Conservation (phyloP, 2,329 filamentous ascomycete genomes). For the Penicillium crustosum region DNA sequence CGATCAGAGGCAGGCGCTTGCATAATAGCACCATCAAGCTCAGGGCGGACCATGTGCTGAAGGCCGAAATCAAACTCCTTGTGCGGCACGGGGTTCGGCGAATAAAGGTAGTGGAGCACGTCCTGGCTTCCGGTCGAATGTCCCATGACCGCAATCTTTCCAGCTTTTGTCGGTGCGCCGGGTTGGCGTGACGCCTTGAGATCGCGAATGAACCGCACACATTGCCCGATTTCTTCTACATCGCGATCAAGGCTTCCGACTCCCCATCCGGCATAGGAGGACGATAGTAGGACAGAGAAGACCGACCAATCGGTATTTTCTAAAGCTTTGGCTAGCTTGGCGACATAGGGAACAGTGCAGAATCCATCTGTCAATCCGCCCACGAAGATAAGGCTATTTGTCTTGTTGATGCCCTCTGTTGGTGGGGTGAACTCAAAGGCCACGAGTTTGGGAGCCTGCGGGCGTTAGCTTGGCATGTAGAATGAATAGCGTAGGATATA, state of each 20-base stretch:
- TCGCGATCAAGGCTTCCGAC: slow-evolving; percentile 54
- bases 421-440: slow-evolving; percentile 43
- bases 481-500: slow-evolving; percentile 19
- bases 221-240: slow-evolving; percentile 53
- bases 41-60: slow-evolving; percentile 46
- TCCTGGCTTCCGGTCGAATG: slow-evolving; percentile 71
- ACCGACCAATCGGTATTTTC: slow-evolving; percentile 53
- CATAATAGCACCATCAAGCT: slow-evolving; percentile 71
- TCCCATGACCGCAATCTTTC: slow-evolving; percentile 66
- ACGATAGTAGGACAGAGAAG: slow-evolving; percentile 52
- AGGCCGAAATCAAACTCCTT: slow-evolving; percentile 28
- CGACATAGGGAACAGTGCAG: slow-evolving; percentile 55
- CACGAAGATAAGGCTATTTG: slow-evolving; percentile 57
- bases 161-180: slow-evolving; percentile 23
- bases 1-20: slow-evolving; percentile 80
- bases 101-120: slow-evolving; percentile 61
- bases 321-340: slow-evolving; percentile 51
- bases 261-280: slow-evolving; percentile 58
- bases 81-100: slow-evolving; percentile 41
- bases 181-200: slow-evolving; percentile 29
- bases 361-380: slow-evolving; percentile 61
- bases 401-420: slow-evolving; percentile 29
- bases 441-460: slow-evolving; percentile 40
- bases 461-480: not conserved
- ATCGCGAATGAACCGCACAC: slow-evolving; percentile 52